Conservation (phyloP, 306 rosid genomes). For the Trifolium dubium region DNA sequence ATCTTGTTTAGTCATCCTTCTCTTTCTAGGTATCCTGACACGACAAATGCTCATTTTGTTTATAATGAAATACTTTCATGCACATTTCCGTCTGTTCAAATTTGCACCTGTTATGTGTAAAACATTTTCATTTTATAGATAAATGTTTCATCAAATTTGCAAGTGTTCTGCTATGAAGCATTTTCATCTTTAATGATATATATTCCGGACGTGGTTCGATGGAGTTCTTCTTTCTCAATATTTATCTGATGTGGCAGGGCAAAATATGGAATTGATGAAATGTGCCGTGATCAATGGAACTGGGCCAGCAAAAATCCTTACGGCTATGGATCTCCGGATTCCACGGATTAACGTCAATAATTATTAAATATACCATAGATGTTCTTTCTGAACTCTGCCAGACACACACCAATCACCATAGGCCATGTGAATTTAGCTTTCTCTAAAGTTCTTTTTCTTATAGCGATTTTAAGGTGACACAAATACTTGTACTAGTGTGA, state of each 20-base stretch:
- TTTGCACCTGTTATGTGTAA: neutral
- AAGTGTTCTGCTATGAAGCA: neutral
- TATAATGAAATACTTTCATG: neutral
- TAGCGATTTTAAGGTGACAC: constrained; percentile 31
- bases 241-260: constrained; percentile 64
- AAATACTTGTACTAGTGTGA: constrained; percentile 40
- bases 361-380: constrained; percentile 12
- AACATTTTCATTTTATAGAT: neutral
- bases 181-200: neutral
- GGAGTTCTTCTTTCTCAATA: neutral
- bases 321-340: constrained; percentile 69
- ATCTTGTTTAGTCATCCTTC: too few relatives aligned
- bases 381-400: constrained; percentile 31
- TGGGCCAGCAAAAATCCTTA: constrained; percentile 98
- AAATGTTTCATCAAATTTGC: constrained; percentile 2
- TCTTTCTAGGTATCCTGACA: neutral
- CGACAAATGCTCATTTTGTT: too few relatives aligned
- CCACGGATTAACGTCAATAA: constrained; percentile 41
- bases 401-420: constrained; percentile 45
- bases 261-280: constrained; percentile 80
- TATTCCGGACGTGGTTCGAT: neutral
- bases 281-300: constrained; percentile 99
- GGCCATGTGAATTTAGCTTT: constrained; percentile 52
- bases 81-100: neutral
- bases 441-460: constrained; percentile 13